Evolutionary conservation across 768 basidiomycete genomes (phyloP).

Genomic region (Lactarius pseudohatsudake): DNA sequence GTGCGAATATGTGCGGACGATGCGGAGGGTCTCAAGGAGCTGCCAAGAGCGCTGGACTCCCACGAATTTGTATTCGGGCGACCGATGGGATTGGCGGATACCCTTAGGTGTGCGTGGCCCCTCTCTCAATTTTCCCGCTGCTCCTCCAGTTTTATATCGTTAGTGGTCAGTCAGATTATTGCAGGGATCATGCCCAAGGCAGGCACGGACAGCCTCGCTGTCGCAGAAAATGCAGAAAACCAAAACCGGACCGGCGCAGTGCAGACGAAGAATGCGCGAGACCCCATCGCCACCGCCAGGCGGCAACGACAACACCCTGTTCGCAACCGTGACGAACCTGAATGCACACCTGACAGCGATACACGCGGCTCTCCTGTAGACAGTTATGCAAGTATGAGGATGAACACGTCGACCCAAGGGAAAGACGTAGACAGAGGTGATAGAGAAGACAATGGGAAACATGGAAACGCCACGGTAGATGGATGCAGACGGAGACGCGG

Average conservation of each 20-base stretch:
- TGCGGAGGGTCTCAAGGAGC: neutral
- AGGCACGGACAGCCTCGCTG: neutral
- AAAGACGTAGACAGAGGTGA: too few relatives aligned
- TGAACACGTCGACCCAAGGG: too few relatives aligned
- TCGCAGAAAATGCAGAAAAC: neutral
- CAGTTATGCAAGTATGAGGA: too few relatives aligned
- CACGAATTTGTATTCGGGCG: slow-evolving; percentile 63
- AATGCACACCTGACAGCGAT: slow-evolving; percentile 61
- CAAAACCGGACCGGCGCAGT: neutral
- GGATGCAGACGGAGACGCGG: too few relatives aligned
- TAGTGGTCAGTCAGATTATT: neutral
- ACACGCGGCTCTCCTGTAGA: slow-evolving; percentile 56
- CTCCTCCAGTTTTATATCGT: neutral
- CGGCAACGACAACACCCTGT: neutral
- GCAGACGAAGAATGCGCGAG: slow-evolving; percentile 31
- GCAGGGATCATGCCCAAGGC: neutral
- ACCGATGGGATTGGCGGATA: slow-evolving; percentile 35
- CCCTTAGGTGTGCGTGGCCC: neutral
- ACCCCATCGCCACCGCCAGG: slow-evolving; percentile 27
- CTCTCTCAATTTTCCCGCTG: neutral
- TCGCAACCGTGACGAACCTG: slow-evolving; percentile 43
- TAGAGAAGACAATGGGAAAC: too few relatives aligned
- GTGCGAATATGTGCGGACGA: neutral
- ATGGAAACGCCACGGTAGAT: too few relatives aligned
- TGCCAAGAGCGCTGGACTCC: slow-evolving; percentile 45